Conservation (phyloP, 257 asterid species). For the Apocynum venetum region DNA sequence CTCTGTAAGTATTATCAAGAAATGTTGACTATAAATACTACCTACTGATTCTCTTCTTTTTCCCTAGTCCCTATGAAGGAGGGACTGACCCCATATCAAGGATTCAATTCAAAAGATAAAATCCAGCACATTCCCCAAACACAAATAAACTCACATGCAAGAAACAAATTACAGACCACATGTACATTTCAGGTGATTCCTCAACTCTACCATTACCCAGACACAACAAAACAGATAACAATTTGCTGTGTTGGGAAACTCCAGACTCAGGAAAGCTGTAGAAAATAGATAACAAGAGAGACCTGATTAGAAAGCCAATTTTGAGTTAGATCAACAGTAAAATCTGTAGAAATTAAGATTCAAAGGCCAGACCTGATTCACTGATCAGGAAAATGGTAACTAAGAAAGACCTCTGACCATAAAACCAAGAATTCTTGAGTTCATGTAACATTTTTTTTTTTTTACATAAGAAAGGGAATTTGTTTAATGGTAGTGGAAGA, state of each 20-base stretch:
- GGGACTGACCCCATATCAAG: background rate
- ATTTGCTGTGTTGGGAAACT: background rate
- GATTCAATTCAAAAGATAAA: background rate
- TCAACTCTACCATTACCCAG: background rate
- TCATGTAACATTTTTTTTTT: background rate
- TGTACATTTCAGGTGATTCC: background rate
- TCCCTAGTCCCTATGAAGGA: no score
- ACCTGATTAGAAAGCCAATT: background rate
- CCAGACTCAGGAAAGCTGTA: background rate
- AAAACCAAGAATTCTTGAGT: background rate
- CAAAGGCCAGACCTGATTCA: background rate
- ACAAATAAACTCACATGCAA: background rate
- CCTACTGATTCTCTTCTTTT: no score
- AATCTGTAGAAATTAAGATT: no score
- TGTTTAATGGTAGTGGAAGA: background rate
- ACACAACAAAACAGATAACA: background rate
- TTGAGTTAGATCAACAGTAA: background rate
- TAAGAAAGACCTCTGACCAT: background rate
- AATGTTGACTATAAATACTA: no score
- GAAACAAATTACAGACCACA: background rate
- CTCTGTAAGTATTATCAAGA: no score
- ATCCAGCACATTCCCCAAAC: background rate
- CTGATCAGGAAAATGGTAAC: background rate
- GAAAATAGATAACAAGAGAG: background rate
- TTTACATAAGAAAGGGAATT: background rate